Evolutionary conservation across 148 eudicot genomes (phyloP).

Genomic region (Linanthus parryae): DNA sequence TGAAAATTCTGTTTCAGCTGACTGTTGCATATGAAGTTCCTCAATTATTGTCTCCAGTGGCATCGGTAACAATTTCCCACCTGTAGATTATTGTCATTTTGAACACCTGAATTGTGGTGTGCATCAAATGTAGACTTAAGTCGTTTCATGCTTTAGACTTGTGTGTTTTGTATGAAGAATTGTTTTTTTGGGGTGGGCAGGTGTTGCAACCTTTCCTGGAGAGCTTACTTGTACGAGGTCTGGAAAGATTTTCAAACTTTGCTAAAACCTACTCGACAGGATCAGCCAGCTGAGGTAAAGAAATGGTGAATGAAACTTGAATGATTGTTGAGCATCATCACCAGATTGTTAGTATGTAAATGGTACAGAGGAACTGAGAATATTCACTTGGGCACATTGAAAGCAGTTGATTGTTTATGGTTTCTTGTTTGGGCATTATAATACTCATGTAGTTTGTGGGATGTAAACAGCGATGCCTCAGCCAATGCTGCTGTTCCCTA

Average conservation of each 20-base stretch:
- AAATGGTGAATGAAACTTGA: too few species aligned
- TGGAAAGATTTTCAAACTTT: conserved; percentile 69
- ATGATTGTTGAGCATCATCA: too few species aligned
- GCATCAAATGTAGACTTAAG: not conserved
- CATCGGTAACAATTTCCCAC: conserved; percentile 64
- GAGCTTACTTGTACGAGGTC: conserved; percentile 59
- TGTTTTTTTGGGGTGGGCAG: conserved; percentile 20
- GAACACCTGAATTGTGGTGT: not conserved
- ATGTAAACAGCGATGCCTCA: too few species aligned
- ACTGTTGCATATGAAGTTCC: conserved; percentile 97
- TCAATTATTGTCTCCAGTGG: conserved; percentile 67
- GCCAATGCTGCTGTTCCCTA: too few species aligned
- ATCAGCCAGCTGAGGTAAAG: conserved; percentile 10
- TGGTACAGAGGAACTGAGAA: too few species aligned
- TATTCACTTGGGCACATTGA: too few species aligned
- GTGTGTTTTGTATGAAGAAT: not conserved
- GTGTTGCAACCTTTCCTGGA: conserved; percentile 84
- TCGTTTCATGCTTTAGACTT: not conserved
- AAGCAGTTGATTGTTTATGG: too few species aligned
- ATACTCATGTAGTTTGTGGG: too few species aligned
- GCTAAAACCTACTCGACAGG: conserved; percentile 44
- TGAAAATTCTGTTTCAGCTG: conserved; percentile 47
- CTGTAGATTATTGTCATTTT: not conserved
- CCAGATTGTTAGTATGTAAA: too few species aligned
- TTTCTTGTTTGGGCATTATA: too few species aligned